Evolutionary conservation across 192 early-diverging fungal species (phyloP).

Genomic region (Podila epicladia): DNA sequence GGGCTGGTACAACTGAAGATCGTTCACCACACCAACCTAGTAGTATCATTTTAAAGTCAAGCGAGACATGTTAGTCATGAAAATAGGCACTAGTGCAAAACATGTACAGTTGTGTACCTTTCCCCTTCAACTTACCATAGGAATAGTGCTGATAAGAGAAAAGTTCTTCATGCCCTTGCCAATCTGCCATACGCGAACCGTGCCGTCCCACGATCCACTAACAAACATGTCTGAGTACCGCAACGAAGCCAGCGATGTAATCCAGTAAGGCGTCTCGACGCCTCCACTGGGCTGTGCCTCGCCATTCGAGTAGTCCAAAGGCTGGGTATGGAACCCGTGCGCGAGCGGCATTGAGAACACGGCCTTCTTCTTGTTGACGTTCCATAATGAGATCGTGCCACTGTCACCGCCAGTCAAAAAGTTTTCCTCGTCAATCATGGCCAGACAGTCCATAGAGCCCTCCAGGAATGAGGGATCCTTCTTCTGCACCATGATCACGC

Average conservation of each 20-base stretch:
- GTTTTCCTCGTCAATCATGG: conserved; percentile 92
- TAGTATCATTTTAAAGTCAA: background rate
- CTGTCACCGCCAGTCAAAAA: conserved; percentile 94
- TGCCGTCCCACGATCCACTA: conserved; percentile 89
- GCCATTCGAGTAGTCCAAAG: conserved; percentile 55
- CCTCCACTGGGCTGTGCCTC: conserved; percentile 39
- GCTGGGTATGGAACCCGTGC: conserved; percentile 73
- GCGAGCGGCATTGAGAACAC: conserved; percentile 77
- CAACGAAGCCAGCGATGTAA: conserved; percentile 85
- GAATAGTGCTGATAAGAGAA: conserved; percentile 65
- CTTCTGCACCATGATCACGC: conserved; percentile 35
- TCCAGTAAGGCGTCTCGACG: conserved; percentile 75
- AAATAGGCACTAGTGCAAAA: background rate
- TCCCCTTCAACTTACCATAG: conserved; percentile 60
- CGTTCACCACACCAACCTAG: conserved; percentile 41
- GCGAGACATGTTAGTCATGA: background rate
- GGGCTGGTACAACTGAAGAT: conserved; percentile 45
- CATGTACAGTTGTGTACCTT: too few species aligned
- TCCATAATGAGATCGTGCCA: conserved; percentile 94
- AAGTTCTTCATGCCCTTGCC: conserved; percentile 72
- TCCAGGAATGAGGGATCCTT: conserved; percentile 56
- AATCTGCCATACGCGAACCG: conserved; percentile 89
- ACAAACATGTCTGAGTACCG: conserved; percentile 92
- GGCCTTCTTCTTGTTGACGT: conserved; percentile 91
- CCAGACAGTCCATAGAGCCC: conserved; percentile 84